Evolutionary conservation across 2,329 filamentous ascomycete species (phyloP).

Genomic region (Penicillium sp.): DNA sequence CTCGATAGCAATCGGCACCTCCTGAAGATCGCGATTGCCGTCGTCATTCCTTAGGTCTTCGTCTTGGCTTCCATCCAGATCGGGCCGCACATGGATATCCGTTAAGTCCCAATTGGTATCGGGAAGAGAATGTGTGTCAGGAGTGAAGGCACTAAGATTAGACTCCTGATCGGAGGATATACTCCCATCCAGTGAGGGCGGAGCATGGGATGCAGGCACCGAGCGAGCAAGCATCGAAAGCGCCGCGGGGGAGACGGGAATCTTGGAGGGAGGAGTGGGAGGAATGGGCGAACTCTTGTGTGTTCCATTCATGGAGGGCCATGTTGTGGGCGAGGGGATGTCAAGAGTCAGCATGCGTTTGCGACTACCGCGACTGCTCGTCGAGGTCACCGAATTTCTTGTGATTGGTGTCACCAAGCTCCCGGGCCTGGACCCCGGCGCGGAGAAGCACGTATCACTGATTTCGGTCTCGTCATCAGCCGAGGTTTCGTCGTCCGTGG

Average conservation of each 20-base stretch:
- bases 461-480: conserved; percentile 43
- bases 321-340: conserved; percentile 58
- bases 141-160: conserved; percentile 79
- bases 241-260: conserved; percentile 73
- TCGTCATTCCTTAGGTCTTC: conserved; percentile 25
- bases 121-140: conserved; percentile 61
- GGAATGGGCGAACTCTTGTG: conserved; percentile 48
- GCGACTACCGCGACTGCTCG: conserved; percentile 33
- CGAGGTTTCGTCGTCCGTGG: conserved; percentile 70
- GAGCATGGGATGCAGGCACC: conserved; percentile 72
- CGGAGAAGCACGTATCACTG: conserved; percentile 48
- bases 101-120: conserved; percentile 60
- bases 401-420: conserved; percentile 47
- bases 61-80: conserved; percentile 31
- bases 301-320: conserved; percentile 57
- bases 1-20: conserved; percentile 40
- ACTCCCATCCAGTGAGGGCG: conserved; percentile 87
- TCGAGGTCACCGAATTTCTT: conserved; percentile 36
- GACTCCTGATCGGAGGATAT: conserved; percentile 85
- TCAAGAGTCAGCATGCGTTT: conserved; percentile 58
- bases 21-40: conserved; percentile 27
- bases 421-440: conserved; percentile 50
- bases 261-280: conserved; percentile 52
- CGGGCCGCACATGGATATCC: conserved; percentile 35
- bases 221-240: conserved; percentile 69